phyloP scores from a whole-genome alignment of 1,284 basidiomycete species.

The Sporisorium exsertum region DNA sequence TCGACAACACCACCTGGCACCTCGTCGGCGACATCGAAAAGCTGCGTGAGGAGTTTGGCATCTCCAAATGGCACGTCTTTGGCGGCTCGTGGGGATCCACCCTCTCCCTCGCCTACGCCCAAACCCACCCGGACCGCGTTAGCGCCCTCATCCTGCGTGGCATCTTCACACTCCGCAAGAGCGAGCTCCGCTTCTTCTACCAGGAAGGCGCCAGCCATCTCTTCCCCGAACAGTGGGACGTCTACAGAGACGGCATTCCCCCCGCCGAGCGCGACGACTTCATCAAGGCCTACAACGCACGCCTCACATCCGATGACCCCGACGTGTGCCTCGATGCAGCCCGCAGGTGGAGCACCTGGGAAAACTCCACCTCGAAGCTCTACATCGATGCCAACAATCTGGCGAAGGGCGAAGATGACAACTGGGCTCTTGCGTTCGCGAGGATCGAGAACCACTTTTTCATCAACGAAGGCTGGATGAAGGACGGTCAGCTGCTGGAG shows the following conservation, averaged over 20 bases:
- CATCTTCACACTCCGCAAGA: slow-evolving; percentile 84
- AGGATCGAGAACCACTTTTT: slow-evolving; percentile 94
- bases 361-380: slow-evolving; percentile 63
- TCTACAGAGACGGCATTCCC: slow-evolving; percentile 83
- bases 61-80: slow-evolving; percentile 65
- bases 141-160: slow-evolving; percentile 86
- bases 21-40: slow-evolving; percentile 89
- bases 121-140: slow-evolving; percentile 84
- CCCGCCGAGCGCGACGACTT: slow-evolving; percentile 82
- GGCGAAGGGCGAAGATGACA: slow-evolving; percentile 49
- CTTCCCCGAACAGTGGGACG: slow-evolving; percentile 65
- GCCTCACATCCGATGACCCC: slow-evolving; percentile 81
- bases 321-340: slow-evolving; percentile 79
- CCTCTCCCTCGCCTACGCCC: slow-evolving; percentile 86
- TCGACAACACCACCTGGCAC: slow-evolving; percentile 94
- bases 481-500: slow-evolving; percentile 87
- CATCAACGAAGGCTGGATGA: slow-evolving; percentile 81
- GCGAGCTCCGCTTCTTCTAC: slow-evolving; percentile 92
- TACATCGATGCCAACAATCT: slow-evolving; percentile 59
- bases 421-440: slow-evolving; percentile 76
- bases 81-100: slow-evolving; percentile 79
- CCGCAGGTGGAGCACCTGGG: slow-evolving; percentile 77
- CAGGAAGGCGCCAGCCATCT: slow-evolving; percentile 76
- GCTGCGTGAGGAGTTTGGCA: slow-evolving; percentile 77
- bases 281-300: slow-evolving; percentile 82